Conservation (phyloP, 129 eudicot genomes). For the Oenanthe sinensis region DNA sequence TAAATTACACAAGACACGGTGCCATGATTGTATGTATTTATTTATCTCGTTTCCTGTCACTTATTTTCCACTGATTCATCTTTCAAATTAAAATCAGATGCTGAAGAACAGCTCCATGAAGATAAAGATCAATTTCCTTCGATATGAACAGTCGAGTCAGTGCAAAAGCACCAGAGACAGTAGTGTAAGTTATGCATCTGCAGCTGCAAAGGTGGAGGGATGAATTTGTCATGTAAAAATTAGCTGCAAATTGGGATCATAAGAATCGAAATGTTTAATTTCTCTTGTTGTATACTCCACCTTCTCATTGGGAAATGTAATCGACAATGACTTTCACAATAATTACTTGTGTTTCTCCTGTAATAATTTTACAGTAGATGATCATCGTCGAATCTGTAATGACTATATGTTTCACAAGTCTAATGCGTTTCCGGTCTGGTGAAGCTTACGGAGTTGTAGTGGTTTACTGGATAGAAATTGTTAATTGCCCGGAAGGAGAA, state of each 20-base stretch:
- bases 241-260: not conserved
- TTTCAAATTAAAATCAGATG: slow-evolving; percentile 42
- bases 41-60: no score
- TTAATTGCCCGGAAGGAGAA: not conserved
- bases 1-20: not conserved
- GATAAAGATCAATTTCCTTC: slow-evolving; percentile 66
- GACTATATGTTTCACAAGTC: not conserved
- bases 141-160: slow-evolving; percentile 89
- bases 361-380: not conserved
- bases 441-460: not conserved
- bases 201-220: slow-evolving; percentile 65
- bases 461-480: not conserved
- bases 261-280: not conserved
- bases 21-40: not conserved
- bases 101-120: slow-evolving; percentile 62
- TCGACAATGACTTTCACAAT: not conserved
- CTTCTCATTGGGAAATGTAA: not conserved
- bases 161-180: slow-evolving; percentile 89
- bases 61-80: not conserved
- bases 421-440: not conserved
- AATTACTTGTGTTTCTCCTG: not conserved
- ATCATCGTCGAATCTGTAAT: not conserved
- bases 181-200: slow-evolving; percentile 97
- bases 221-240: not conserved
- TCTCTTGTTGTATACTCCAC: not conserved